A percentile compares a stretch with the other conserved stretches of the same genome.
Conservation (phyloP, 2,329 filamentous ascomycete species). For the Parafenestella ontariensis region DNA sequence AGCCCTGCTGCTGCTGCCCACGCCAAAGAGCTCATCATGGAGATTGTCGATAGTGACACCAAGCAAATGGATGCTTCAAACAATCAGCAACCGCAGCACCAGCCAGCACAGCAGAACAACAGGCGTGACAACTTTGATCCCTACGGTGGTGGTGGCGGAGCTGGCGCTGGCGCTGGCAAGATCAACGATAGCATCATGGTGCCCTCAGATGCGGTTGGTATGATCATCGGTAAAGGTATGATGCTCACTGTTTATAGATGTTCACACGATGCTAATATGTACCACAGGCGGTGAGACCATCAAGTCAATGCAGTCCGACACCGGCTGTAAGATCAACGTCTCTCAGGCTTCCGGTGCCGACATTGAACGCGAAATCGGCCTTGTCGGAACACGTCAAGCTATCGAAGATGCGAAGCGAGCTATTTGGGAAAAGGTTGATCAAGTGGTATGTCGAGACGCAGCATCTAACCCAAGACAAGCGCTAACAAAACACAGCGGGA, state of each 20-base stretch:
- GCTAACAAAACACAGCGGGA: slow-evolving; percentile 51
- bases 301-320: slow-evolving; percentile 87
- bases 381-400: slow-evolving; percentile 78
- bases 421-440: slow-evolving; percentile 91
- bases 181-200: slow-evolving; percentile 84
- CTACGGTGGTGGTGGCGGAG: slow-evolving; percentile 50
- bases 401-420: slow-evolving; percentile 82
- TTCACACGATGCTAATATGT: slow-evolving; percentile 20
- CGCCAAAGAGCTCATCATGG: slow-evolving; percentile 87
- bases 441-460: slow-evolving; percentile 69
- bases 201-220: slow-evolving; percentile 88
- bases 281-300: slow-evolving; percentile 80
- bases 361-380: slow-evolving; percentile 82
- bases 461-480: not conserved
- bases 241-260: not conserved
- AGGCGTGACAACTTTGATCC: slow-evolving; percentile 50
- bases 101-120: slow-evolving; percentile 23
- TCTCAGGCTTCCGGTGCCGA: slow-evolving; percentile 81
- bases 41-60: slow-evolving; percentile 92
- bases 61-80: slow-evolving; percentile 50
- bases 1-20: slow-evolving; percentile 74
- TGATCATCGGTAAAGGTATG: slow-evolving; percentile 89
- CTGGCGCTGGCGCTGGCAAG: slow-evolving; percentile 56
- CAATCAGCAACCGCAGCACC: slow-evolving; percentile 19
- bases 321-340: slow-evolving; percentile 94